These are phyloP conservation scores for Chimonanthus praecox DNA, from an alignment of 164 flowering plant genomes.

Conservation along the genomic window DNA sequence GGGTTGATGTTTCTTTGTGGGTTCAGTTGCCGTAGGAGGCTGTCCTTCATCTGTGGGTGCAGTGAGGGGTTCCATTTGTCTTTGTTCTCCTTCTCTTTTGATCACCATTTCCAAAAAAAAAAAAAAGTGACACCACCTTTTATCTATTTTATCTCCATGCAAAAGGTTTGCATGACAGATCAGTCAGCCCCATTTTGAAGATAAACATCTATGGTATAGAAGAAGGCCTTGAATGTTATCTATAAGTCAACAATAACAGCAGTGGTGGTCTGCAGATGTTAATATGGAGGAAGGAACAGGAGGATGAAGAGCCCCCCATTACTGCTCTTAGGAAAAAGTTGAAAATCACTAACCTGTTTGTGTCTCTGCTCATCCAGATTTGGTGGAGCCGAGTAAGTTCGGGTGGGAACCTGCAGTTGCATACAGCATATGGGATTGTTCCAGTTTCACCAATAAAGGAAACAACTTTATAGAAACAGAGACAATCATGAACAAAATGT, in stretches of 20 bases:
- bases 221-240: neutral
- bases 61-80: no score
- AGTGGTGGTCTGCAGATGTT: neutral
- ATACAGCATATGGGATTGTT: neutral
- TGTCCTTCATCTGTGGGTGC: no score
- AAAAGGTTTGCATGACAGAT: no score
- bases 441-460: neutral
- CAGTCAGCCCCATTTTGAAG: neutral
- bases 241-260: neutral
- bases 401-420: conserved; percentile 70
- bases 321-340: neutral
- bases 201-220: neutral
- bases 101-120: neutral
- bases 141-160: no score
- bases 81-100: no score
- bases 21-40: no score
- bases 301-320: neutral
- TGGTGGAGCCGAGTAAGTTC: conserved; percentile 96
- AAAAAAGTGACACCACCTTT: no score
- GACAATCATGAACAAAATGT: neutral
- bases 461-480: neutral
- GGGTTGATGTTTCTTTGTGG: no score
- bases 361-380: conserved; percentile 89
- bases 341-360: conserved; percentile 51
- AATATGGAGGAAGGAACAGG: no score